A percentile compares a stretch with the other conserved stretches of the same genome.
These are phyloP conservation scores for Escovopsis sp. DNA, from an alignment of 2,329 filamentous ascomycete species.

Conservation along the genomic window DNA sequence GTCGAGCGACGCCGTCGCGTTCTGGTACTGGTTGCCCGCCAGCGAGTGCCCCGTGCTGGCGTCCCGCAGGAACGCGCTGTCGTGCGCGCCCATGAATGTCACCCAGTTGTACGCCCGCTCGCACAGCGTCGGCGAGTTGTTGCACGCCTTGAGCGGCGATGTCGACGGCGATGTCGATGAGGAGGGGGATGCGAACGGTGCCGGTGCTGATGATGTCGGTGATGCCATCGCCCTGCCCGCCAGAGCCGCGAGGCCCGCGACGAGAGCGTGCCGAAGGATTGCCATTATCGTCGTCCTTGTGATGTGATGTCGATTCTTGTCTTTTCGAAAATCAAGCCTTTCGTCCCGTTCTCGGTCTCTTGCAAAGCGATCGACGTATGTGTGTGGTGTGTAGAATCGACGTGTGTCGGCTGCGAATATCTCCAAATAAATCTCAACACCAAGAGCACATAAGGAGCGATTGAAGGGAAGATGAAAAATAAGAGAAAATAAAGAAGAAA, in stretches of 20 bases:
- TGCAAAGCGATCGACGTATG: too few relatives aligned
- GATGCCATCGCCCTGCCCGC: neutral
- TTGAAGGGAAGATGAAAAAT: too few relatives aligned
- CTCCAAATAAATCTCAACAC: too few relatives aligned
- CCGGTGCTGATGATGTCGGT: slow-evolving; percentile 2
- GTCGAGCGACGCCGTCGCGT: slow-evolving; percentile 55
- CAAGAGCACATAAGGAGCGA: too few relatives aligned
- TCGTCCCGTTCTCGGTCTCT: too few relatives aligned
- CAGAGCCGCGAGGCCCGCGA: neutral
- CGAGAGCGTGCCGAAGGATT: neutral
- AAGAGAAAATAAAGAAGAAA: too few relatives aligned
- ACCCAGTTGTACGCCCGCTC: slow-evolving; percentile 56
- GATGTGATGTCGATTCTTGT: too few relatives aligned
- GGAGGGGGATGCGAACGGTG: neutral
- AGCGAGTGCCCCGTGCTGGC: slow-evolving; percentile 43
- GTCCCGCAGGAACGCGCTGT: slow-evolving; percentile 58
- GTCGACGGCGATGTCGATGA: slow-evolving; percentile 7
- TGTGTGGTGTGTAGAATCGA: too few relatives aligned
- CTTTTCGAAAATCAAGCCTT: too few relatives aligned
- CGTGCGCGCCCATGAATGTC: slow-evolving; percentile 64
- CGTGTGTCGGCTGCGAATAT: too few relatives aligned
- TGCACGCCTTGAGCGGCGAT: slow-evolving; percentile 41
- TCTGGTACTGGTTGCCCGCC: slow-evolving; percentile 60
- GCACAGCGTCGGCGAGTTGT: slow-evolving; percentile 68
- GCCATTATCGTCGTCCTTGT: too few relatives aligned